Percentiles rank a stretch among this genome's conserved stretches.
phyloP scores from a whole-genome alignment of 805 yeast species.

The Starmerella kuoi region DNA sequence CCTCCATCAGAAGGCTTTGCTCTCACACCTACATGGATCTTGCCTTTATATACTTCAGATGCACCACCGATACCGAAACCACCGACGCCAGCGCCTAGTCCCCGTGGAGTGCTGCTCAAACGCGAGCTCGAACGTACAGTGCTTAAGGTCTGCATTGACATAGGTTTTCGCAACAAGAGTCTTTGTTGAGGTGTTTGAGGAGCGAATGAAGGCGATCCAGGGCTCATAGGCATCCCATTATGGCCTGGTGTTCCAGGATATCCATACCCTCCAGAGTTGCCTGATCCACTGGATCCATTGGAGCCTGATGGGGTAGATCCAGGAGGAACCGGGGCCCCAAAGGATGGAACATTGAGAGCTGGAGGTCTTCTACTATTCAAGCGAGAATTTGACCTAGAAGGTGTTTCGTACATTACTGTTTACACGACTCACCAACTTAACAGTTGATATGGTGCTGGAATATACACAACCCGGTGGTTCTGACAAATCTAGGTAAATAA shows the following conservation, averaged over 20 bases:
- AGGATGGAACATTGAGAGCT: slow-evolving; percentile 7
- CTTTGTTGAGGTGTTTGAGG: slow-evolving; percentile 18
- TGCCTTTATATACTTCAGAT: slow-evolving; percentile 41
- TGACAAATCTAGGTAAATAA: too few relatives aligned
- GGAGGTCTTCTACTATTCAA: slow-evolving; percentile 11
- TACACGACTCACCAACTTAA: too few relatives aligned
- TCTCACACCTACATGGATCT: slow-evolving; percentile 64
- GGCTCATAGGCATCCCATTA: neutral
- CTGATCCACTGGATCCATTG: too few relatives aligned
- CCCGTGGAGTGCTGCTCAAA: slow-evolving; percentile 14
- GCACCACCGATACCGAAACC: slow-evolving; percentile 1
- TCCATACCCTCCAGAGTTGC: too few relatives aligned
- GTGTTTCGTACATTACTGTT: slow-evolving; percentile 13
- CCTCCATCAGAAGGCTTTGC: slow-evolving; percentile 44
- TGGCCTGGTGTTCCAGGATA: too few relatives aligned
- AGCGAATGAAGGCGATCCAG: slow-evolving; percentile 3
- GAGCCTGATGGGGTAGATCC: too few relatives aligned
- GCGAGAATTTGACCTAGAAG: slow-evolving; percentile 9
- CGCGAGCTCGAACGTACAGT: slow-evolving; percentile 13
- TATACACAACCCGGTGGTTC: too few relatives aligned
- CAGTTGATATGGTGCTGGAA: too few relatives aligned
- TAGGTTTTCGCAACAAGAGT: slow-evolving; percentile 19
- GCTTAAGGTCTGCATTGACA: slow-evolving; percentile 20
- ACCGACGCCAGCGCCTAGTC: slow-evolving; percentile 1
- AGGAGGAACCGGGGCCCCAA: neutral